Evolutionary conservation across 1,139 yeast genomes (phyloP).

Genomic region (Pichia sp.): DNA sequence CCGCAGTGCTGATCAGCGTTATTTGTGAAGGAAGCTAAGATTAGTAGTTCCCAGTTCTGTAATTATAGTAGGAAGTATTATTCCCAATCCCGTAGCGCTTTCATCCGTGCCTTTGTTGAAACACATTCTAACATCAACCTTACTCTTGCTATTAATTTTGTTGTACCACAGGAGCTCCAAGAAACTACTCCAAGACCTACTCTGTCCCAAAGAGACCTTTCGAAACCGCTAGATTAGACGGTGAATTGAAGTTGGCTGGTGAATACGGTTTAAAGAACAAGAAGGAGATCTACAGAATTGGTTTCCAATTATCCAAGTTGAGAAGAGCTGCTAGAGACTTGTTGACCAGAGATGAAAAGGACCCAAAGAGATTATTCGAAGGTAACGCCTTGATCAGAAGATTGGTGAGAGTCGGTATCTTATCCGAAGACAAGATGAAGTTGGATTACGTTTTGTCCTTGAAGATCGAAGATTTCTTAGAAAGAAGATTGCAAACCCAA

Average conservation of each 20-base stretch:
- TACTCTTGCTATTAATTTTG: background rate
- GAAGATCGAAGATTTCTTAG: constrained; percentile 98
- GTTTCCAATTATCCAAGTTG: constrained; percentile 97
- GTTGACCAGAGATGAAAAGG: constrained; percentile 99
- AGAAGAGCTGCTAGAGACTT: constrained; percentile 99
- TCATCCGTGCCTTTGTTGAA: background rate
- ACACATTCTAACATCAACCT: constrained; percentile 11
- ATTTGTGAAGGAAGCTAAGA: no score
- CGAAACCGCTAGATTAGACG: constrained; percentile 99
- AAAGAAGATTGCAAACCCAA: constrained; percentile 99
- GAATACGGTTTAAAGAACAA: constrained; percentile 99
- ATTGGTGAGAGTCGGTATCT: constrained; percentile 97
- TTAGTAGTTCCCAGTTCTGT: background rate
- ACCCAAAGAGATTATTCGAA: constrained; percentile 99
- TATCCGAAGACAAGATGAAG: constrained; percentile 99
- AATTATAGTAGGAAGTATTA: background rate
- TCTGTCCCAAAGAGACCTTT: constrained; percentile 98
- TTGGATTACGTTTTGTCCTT: constrained; percentile 99
- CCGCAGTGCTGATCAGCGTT: no score
- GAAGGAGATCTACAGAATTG: constrained; percentile 99
- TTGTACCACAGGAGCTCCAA: constrained; percentile 72
- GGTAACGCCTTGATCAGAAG: constrained; percentile 99
- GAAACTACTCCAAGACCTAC: constrained; percentile 99
- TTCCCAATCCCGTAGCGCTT: no score
- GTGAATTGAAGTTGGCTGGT: constrained; percentile 99